Percentiles rank a stretch among this genome's conserved stretches.
phyloP scores from a whole-genome alignment of 176 grass and related monocot species.

The Pontederia crassipes region DNA sequence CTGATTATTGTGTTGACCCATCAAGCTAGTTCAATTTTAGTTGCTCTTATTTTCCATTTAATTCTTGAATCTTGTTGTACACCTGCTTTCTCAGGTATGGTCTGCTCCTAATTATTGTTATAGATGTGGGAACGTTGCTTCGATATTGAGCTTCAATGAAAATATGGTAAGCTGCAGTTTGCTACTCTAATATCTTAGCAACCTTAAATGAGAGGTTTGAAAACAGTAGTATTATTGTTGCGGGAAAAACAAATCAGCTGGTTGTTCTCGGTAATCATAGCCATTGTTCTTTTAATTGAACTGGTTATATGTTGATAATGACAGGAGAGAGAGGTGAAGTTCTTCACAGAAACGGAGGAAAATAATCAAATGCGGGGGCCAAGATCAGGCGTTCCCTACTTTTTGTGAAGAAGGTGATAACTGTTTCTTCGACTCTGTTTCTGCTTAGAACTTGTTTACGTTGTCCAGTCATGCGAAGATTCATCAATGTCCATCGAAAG shows the following conservation, averaged over 20 bases:
- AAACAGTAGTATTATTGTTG: no score
- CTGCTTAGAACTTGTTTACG: no score
- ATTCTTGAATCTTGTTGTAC: slow-evolving; percentile 2
- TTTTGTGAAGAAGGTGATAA: slow-evolving; percentile 34
- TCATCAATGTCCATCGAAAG: no score
- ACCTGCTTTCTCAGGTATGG: slow-evolving; percentile 57
- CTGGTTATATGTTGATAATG: background rate
- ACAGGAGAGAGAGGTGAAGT: slow-evolving; percentile 87
- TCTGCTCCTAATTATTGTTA: slow-evolving; percentile 98
- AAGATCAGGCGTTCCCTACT: slow-evolving; percentile 84
- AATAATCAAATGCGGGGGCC: slow-evolving; percentile 96
- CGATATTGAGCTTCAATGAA: slow-evolving; percentile 89
- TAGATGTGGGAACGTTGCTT: slow-evolving; percentile 94
- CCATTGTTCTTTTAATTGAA: no score
- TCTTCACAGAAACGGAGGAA: slow-evolving; percentile 94
- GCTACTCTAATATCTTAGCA: no score
- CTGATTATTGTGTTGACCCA: no score
- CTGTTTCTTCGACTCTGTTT: no score
- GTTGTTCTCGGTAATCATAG: no score
- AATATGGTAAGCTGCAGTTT: slow-evolving; percentile 49
- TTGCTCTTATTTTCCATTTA: background rate
- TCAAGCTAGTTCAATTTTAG: no score
- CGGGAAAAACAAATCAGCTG: no score
- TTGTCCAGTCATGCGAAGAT: no score
- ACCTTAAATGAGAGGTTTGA: no score